These are phyloP conservation scores for Phaeosphaeriaceae sp. DNA, from an alignment of 2,329 filamentous ascomycete genomes.

Conservation along the genomic window DNA sequence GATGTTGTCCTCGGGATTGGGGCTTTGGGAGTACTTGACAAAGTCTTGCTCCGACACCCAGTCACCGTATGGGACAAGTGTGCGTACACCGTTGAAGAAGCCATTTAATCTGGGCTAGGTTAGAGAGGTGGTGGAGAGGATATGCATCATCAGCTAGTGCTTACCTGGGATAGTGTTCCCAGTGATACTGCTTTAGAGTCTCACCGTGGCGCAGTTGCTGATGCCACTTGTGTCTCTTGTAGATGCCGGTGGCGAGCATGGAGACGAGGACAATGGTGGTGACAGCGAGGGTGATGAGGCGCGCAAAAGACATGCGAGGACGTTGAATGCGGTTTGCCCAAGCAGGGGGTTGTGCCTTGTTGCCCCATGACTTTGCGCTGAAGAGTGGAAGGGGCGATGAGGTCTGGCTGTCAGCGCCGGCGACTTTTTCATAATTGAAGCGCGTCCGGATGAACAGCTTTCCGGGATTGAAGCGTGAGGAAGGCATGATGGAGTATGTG, in stretches of 20 bases:
- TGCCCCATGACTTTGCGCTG: slow-evolving; percentile 46
- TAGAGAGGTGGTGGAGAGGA: slow-evolving; percentile 16
- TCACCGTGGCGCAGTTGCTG: slow-evolving; percentile 42
- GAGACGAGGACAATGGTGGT: slow-evolving; percentile 49
- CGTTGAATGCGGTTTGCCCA: slow-evolving; percentile 50
- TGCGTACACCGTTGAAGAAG: slow-evolving; percentile 57
- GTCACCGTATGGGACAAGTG: slow-evolving; percentile 51
- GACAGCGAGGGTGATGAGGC: slow-evolving; percentile 50
- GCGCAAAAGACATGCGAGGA: slow-evolving; percentile 51
- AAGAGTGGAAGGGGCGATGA: slow-evolving; percentile 49
- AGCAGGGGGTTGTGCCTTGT: slow-evolving; percentile 41
- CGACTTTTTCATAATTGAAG: slow-evolving; percentile 56
- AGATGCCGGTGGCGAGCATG: slow-evolving; percentile 52
- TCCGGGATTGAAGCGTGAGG: slow-evolving; percentile 52
- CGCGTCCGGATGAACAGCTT: slow-evolving; percentile 52
- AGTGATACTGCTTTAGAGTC: slow-evolving; percentile 49
- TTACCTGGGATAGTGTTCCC: slow-evolving; percentile 54
- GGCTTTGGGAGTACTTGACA: slow-evolving; percentile 50
- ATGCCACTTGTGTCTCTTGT: slow-evolving; percentile 45
- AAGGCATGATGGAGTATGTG: slow-evolving; percentile 44
- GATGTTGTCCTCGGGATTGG: slow-evolving; percentile 46
- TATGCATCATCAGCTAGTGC: slow-evolving; percentile 8
- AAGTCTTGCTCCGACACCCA: slow-evolving; percentile 54
- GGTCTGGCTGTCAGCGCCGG: slow-evolving; percentile 49
- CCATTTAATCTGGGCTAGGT: slow-evolving; percentile 49